Conservation (phyloP, 73 alveolate species). For the Tetrahymena thermophila region DNA sequence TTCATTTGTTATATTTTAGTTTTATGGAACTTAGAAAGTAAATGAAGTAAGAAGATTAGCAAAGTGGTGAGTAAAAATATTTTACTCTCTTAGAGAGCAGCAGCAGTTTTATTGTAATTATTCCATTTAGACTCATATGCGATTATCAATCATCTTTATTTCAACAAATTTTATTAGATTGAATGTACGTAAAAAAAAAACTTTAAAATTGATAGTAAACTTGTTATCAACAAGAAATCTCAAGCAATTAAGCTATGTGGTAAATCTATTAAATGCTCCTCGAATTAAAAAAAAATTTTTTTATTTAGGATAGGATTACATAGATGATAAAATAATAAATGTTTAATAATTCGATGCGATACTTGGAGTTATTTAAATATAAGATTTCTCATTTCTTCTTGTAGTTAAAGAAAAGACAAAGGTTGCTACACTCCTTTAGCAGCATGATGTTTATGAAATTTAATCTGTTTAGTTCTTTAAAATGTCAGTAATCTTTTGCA, state of each 20-base stretch:
- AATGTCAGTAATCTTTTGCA: not conserved
- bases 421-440: not conserved
- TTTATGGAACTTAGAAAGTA: not conserved
- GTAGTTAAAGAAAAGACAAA: not conserved
- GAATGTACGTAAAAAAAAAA: not conserved
- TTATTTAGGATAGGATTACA: not conserved
- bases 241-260: not conserved
- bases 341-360: not conserved
- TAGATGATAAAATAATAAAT: not conserved
- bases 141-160: not conserved
- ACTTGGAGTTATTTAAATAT: not conserved
- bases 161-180: not conserved
- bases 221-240: not conserved
- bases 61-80: not conserved
- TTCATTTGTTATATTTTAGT: no score
- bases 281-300: not conserved
- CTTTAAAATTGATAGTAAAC: not conserved
- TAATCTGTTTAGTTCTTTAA: not conserved
- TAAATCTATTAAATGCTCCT: not conserved
- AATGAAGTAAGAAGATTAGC: not conserved
- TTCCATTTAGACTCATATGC: not conserved
- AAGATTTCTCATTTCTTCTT: not conserved
- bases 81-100: not conserved
- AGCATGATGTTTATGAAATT: not conserved
- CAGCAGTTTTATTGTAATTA: not conserved